Base-by-base conservation (phyloP, 805 yeast genomes). In the Pichia scutulata region DNA sequence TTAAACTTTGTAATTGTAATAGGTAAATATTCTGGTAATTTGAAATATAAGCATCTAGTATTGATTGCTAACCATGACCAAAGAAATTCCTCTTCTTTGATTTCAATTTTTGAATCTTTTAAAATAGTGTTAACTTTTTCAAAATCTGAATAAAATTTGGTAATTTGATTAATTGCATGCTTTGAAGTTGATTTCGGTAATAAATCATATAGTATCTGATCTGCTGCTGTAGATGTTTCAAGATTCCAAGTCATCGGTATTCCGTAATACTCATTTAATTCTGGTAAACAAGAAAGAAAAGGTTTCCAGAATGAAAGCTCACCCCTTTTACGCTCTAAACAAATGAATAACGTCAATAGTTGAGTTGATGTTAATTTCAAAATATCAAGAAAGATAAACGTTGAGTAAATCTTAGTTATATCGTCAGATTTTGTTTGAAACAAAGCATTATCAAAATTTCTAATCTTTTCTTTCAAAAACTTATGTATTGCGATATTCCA, bases 51-150 rank as follows among this genome's bases (percentile, higher is more conserved):
- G 64, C 98, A 92, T 68, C 99, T 82, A 2, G 97, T 84, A 63
- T 93, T 92, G 50, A 90, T 86, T 59, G 92, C 82, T 59, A 86
- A 73, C 95, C 96, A 92, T 0, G 86, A 79, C 78, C 88, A 81
- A 12, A 82, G 59, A 56, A 76, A 83, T 4, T 60, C 57, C 5
- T 61, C 56, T 7, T 55, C 48, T 3, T 65, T 49, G 2, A 67
- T 26, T 14, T 47, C n/a, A 16, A 44, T 22, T 23, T 39, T 30
- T 9, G 33, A 3, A 3, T 33, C 16, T 4, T 26, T 19, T 1
- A 52, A n/a, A 13, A 43, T 12, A 1, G 14, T 12, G 8, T 36
- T 21, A 36, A 51, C 39, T 16, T 80, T 75, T 0, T 58, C 59
- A 0, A 60, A 48, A 58, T 86, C 93, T 2, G 50, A 53, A 3